Base-by-base conservation (phyloP, 306 rosid genomes). In the Purshia tridentata region DNA sequence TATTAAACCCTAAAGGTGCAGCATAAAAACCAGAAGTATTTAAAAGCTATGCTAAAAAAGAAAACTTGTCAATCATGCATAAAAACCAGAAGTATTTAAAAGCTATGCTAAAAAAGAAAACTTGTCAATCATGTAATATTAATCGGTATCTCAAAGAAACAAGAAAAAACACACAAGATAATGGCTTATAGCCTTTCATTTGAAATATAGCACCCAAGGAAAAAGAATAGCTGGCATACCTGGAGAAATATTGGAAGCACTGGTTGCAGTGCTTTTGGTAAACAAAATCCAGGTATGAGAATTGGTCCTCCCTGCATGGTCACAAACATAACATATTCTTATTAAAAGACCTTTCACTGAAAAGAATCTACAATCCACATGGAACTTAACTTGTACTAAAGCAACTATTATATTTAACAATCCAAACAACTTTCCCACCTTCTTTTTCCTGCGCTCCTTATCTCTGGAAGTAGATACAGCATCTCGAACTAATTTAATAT, bases 191-290 rank as follows among this genome's bases (percentile, higher is more conserved):
- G 42, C 42, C 42, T 4, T 22, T 51, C 52, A 6, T 22, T 67
- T 18, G 7, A 66, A 9, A 41, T 16, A 44, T 45, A 11, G 14
- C 8, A 70, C 40, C 73, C 44, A 53, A 18, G 47, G 71, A 53
- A 62, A 81, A 22, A 50, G 59, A 69, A 66, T 66, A 71, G 76
- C 20, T 51, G 18, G 19, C 71, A 72, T 87, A 94, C 99, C 75
- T 94, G 99, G 76, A 90, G 97, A 85, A 89, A 94, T 83, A 94
- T 90, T 22, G 97, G 99, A 81, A 94, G 89, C 76, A 91, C 67
- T 7, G 99, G 99, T 80, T 91, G 97, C 72, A 94, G 93, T 81
- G 99, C 93, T 86, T 94, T 94, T 5, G 97, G 99, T 61, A 88
- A 92, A 86, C 92, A 94, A 63, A 94, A 84, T 68, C 99, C 97